Percentiles rank a stretch among this genome's conserved stretches.
Conservation (phyloP, 2,329 filamentous ascomycete species). For the Sporothrix curviconia region DNA sequence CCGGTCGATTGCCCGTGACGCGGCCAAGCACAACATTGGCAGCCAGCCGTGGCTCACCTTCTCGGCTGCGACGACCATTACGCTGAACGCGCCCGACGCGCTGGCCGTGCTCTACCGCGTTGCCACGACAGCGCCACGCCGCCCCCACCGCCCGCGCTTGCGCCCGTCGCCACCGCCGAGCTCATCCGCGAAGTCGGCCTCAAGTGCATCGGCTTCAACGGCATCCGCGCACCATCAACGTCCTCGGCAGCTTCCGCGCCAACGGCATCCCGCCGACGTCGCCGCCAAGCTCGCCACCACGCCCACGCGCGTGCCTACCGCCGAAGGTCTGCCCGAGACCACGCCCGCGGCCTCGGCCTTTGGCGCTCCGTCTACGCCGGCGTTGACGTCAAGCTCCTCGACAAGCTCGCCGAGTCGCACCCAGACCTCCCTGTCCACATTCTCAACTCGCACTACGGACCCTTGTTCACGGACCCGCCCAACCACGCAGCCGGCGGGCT, state of each 20-base stretch:
- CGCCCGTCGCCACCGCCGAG: conserved; percentile 50
- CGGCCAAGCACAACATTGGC: conserved; percentile 55
- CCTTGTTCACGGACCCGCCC: conserved; percentile 63
- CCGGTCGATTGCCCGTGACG: conserved; percentile 56
- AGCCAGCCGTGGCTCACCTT: conserved; percentile 59
- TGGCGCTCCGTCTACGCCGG: conserved; percentile 75
- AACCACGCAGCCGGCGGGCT: conserved; percentile 35
- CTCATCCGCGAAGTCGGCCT: conserved; percentile 65
- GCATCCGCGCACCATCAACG: conserved; percentile 82
- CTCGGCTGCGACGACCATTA: conserved; percentile 73
- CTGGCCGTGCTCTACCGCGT: conserved; percentile 56
- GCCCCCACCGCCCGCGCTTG: conserved; percentile 11
- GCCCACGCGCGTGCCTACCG: conserved; percentile 48
- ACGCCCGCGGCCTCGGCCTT: conserved; percentile 54
- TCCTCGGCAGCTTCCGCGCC: conserved; percentile 45
- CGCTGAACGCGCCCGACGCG: conserved; percentile 76
- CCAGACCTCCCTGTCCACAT: conserved; percentile 80
- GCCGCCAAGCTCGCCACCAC: conserved; percentile 45
- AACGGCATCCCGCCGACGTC: conserved; percentile 49
- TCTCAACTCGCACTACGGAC: conserved; percentile 65
- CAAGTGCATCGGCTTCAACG: conserved; percentile 59
- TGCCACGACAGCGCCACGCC: conserved; percentile 29
- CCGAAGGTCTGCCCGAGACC: conserved; percentile 48
- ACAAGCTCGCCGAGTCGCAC: conserved; percentile 66
- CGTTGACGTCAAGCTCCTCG: conserved; percentile 63